Base-by-base conservation (phyloP, 2,329 filamentous ascomycete species). In the Pyricularia pennisetigena region DNA sequence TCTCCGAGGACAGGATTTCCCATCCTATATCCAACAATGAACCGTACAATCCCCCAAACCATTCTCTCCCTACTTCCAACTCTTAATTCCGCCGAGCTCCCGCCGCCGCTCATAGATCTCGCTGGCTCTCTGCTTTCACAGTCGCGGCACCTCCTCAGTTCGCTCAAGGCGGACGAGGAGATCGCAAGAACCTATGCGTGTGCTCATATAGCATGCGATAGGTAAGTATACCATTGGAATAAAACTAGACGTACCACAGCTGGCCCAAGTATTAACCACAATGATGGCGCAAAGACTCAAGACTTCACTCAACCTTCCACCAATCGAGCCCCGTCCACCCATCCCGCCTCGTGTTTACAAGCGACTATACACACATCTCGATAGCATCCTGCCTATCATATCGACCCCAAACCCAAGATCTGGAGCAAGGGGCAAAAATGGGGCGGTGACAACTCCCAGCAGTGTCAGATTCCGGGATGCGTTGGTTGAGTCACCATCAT, bases 181-280 rank as follows among this genome's bases (percentile, higher is more conserved):
- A 88, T 95, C 71, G 92, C 90, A n/a, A 86, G 94, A 24, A 84
- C 86, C 4, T 95, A 95, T 77, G 91, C 90, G 4, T 97, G 93
- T 76, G 91, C 92, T 16, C 90, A 97, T 78, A 86, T 99, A 70
- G 95, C 95, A 24, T 98, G 94, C 75, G 92, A 94, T 73, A 87
- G 92, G 91, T 92, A 79, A 63, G 73, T 12, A 49, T 14, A 29
- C 26, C n/a, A 9, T 29, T 20, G 23, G 3, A n/a, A 16, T 14
- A 8, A 16, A 49, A 28, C 7, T 26, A 14, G 5, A n/a, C 35
- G 4, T 4, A 26, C n/a, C 7, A 24, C n/a, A 28, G 35, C 24
- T 35, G 2, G 29, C 4, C 30, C 65, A 66, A 67, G 66, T 26
- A 59, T 28, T 12, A 66, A 41, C 23, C 41, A 41, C 3, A 24